Base-by-base conservation (phyloP, 371 early-diverging fungal genomes). In the Funneliformis caledonium region DNA sequence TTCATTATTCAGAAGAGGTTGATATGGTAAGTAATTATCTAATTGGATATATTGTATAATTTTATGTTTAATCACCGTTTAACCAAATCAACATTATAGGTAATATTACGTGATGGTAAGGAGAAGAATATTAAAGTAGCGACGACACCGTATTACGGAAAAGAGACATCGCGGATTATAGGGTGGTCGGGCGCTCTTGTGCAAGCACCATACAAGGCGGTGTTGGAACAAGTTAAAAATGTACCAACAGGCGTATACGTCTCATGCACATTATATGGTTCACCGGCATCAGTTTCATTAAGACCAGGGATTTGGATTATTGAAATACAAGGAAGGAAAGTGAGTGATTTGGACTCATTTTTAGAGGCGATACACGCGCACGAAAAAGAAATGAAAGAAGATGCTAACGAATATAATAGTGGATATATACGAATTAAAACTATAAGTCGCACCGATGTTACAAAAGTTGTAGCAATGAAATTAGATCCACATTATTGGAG, bases 121-220 rank as follows among this genome's bases (percentile, higher is more conserved):
- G 88, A 84, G 77, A 0, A 89, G 68, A 59, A 82, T 42, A 64
- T 92, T 16, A 62, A 80, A 1, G 90, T 94, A 33, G 91, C 90
- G 9, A 89, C 94, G 11, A 84, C 85, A 7, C 81, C 82, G n/a
- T 83, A 92, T 62, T 83, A 87, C 43, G 90, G 87, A 19, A 88
- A 88, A 42, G 92, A 89, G 50, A 90, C 91, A 10, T 87, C 86
- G 16, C 86, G 89, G 11, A 88, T 95, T 10, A 85, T 96, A 26
- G 86, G 92, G 11, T 97, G 97, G 97, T 92, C 92, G 11, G 97
- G 97, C 19, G 96, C 96, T 0, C 82, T 95, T 45, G 87, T 96
- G 19, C 94, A 94, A 81, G 85, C 82, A 70, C 96, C 97, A 0
- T 95, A 96, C 86, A 88, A 91, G 45, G 94, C 96, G 2, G 96